These are phyloP conservation scores for Zymoseptoria pseudotritici DNA, from an alignment of 2,329 filamentous ascomycete genomes.

Conservation along the genomic window DNA sequence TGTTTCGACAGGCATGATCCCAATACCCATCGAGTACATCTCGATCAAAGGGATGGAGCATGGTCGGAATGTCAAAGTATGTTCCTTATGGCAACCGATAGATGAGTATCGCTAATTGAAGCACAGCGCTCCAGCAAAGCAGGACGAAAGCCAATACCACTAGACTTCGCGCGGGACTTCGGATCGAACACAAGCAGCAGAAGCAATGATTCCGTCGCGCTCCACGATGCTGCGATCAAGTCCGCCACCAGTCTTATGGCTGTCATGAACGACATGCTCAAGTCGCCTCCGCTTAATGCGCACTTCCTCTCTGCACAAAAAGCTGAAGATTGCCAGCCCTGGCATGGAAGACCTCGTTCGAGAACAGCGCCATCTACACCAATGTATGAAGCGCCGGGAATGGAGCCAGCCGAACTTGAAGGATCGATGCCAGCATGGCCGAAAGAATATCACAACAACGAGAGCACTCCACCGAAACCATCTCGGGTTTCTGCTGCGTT, in stretches of 20 bases:
- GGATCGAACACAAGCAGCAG: constrained; percentile 8
- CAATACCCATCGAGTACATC: constrained; percentile 29
- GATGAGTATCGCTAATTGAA: neutral
- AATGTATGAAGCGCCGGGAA: constrained; percentile 18
- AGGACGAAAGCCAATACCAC: constrained; percentile 20
- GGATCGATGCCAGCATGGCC: constrained; percentile 17
- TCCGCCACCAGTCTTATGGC: constrained; percentile 32
- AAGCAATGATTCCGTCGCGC: constrained; percentile 18
- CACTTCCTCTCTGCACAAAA: constrained; percentile 23
- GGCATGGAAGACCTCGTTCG: constrained; percentile 34
- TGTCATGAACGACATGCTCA: constrained; percentile 37
- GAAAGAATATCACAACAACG: neutral
- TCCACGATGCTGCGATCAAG: constrained; percentile 27
- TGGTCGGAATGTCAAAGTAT: constrained; percentile 15
- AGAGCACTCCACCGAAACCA: neutral
- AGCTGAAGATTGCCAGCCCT: constrained; percentile 28
- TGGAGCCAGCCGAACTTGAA: constrained; percentile 22
- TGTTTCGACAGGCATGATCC: constrained; percentile 32
- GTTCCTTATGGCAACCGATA: neutral
- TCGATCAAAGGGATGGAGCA: constrained; percentile 23
- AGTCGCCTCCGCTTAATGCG: constrained; percentile 32
- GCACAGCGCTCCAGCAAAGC: constrained; percentile 14
- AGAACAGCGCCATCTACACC: constrained; percentile 35
- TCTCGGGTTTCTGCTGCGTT: neutral
- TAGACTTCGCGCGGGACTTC: constrained; percentile 14